Percentiles rank a stretch among this genome's conserved stretches.
phyloP scores from a whole-genome alignment of 805 yeast genomes.

The Candida cerambycidarum region DNA sequence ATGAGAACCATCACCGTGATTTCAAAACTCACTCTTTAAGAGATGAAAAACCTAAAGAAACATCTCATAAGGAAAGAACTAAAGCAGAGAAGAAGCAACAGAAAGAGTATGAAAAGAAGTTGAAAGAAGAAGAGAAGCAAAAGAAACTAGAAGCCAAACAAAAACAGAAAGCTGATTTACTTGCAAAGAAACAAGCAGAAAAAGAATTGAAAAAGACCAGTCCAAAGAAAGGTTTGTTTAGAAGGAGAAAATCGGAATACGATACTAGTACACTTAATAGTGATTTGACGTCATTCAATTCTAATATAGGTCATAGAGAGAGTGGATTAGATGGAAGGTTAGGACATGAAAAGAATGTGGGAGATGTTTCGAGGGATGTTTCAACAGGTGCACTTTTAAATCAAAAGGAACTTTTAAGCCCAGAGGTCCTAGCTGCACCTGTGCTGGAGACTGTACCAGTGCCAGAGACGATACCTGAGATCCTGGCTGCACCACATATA shows the following conservation, averaged over 20 bases:
- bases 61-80: constrained; percentile 23
- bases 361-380: too few species aligned
- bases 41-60: constrained; percentile 15
- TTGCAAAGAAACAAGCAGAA: constrained; percentile 16
- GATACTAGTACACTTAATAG: constrained; percentile 4
- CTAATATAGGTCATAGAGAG: not conserved
- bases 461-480: not conserved
- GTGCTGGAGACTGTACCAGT: too few species aligned
- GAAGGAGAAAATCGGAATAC: constrained; percentile 11
- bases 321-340: too few species aligned
- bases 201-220: constrained; percentile 10
- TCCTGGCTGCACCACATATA: too few species aligned
- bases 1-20: constrained; percentile 33
- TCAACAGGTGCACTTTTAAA: too few species aligned
- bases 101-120: constrained; percentile 17
- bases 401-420: too few species aligned
- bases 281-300: constrained; percentile 1
- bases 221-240: constrained; percentile 12
- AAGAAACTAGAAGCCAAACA: constrained; percentile 12
- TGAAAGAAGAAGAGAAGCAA: constrained; percentile 17
- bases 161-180: constrained; percentile 11
- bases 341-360: too few species aligned
- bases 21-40: constrained; percentile 34
- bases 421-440: too few species aligned
- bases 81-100: constrained; percentile 23